Evolutionary conservation across 1,284 basidiomycete genomes (phyloP).

Genomic region (Nidula niveotomentosa): DNA sequence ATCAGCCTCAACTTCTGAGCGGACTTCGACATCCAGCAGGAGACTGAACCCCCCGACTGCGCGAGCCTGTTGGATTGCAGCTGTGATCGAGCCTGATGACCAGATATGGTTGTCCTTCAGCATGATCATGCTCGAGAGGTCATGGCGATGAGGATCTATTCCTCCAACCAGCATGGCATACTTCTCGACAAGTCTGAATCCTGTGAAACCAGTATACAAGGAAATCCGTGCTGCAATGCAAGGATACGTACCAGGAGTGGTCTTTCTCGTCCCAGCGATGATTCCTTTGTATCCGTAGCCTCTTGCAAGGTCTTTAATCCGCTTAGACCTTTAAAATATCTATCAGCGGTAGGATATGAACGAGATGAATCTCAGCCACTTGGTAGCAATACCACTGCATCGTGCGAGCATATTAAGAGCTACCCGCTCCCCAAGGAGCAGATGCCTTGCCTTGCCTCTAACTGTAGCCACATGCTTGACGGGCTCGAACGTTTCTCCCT

Average conservation of each 20-base stretch:
- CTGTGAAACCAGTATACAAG: constrained; percentile 29
- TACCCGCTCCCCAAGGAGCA: constrained; percentile 94
- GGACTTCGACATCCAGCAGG: constrained; percentile 94
- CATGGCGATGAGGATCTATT: constrained; percentile 95
- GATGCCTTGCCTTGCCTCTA: constrained; percentile 81
- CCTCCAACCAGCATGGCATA: constrained; percentile 99
- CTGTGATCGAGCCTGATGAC: constrained; percentile 95
- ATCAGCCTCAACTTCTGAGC: constrained; percentile 86
- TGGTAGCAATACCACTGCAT: constrained; percentile 96
- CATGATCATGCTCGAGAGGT: constrained; percentile 99
- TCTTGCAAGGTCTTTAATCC: constrained; percentile 80
- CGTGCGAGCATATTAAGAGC: constrained; percentile 94
- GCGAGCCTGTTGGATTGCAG: constrained; percentile 84
- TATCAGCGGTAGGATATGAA: neutral
- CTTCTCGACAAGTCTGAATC: constrained; percentile 97
- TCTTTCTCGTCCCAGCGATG: constrained; percentile 96
- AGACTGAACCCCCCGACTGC: constrained; percentile 92
- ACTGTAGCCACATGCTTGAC: constrained; percentile 92
- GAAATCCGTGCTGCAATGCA: constrained; percentile 20
- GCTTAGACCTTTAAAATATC: constrained; percentile 61
- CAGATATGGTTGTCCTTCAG: constrained; percentile 99
- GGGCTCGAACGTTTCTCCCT: constrained; percentile 81
- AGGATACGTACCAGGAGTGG: constrained; percentile 76
- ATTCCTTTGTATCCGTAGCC: constrained; percentile 84
- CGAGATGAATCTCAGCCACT: constrained; percentile 48